Evolutionary conservation across 306 rosid genomes (phyloP).

Genomic region (Vigna hirtella): DNA sequence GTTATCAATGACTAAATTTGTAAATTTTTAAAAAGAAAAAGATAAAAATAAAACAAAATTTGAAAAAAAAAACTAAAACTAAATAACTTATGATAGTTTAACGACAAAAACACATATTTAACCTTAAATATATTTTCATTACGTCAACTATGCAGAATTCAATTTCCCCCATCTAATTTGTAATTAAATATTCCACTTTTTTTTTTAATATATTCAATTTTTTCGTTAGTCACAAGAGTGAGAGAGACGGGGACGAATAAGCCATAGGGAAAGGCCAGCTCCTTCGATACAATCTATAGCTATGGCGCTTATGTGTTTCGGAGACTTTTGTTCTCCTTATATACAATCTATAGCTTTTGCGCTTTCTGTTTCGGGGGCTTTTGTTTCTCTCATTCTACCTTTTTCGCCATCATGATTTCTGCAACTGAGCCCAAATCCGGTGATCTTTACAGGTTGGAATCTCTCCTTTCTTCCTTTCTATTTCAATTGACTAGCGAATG

Average conservation of each 20-base stretch:
- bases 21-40: too few species aligned
- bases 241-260: not conserved
- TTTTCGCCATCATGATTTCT: slow-evolving; percentile 70
- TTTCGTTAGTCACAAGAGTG: too few species aligned
- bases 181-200: not conserved
- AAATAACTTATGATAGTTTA: too few species aligned
- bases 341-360: slow-evolving; percentile 33
- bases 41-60: too few species aligned
- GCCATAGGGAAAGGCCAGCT: slow-evolving; percentile 37
- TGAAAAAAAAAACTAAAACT: too few species aligned
- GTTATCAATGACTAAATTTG: too few species aligned
- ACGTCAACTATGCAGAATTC: not conserved
- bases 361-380: slow-evolving; percentile 37
- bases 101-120: too few species aligned
- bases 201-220: too few species aligned
- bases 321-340: too few species aligned
- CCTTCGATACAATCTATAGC: slow-evolving; percentile 38
- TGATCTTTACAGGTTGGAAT: slow-evolving; percentile 90
- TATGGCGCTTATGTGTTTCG: too few species aligned
- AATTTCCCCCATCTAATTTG: not conserved
- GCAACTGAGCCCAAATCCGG: slow-evolving; percentile 84
- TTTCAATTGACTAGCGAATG: slow-evolving; percentile 14
- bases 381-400: slow-evolving; percentile 28
- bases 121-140: not conserved
- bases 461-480: slow-evolving; percentile 27